A percentile compares a stretch with the other conserved stretches of the same genome.
These are phyloP conservation scores for Corylus avellana DNA, from an alignment of 306 rosid genomes.

Conservation along the genomic window DNA sequence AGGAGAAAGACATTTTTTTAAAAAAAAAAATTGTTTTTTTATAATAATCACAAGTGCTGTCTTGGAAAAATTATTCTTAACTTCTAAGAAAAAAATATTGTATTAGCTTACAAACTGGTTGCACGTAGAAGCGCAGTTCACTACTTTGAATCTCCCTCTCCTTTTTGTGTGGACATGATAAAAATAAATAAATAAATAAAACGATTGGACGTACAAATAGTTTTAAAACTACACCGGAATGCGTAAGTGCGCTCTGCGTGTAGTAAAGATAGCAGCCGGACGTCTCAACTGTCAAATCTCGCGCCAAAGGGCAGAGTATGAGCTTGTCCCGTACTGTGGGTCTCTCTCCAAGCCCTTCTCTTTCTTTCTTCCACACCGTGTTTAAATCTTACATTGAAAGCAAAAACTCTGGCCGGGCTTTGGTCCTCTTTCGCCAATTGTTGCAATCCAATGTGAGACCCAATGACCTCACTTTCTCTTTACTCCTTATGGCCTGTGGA, in stretches of 20 bases:
- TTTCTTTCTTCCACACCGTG: slow-evolving; percentile 48
- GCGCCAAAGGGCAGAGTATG: slow-evolving; percentile 39
- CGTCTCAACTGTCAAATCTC: background rate
- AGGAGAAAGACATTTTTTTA: no score
- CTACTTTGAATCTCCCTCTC: no score
- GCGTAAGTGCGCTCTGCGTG: background rate
- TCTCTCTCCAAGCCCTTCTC: slow-evolving; percentile 32
- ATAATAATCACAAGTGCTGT: no score
- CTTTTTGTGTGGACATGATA: no score
- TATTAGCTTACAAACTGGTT: no score
- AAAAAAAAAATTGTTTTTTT: no score
- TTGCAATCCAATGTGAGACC: slow-evolving; percentile 39
- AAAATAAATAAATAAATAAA: no score
- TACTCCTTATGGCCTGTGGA: slow-evolving; percentile 57
- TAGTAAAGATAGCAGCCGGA: background rate
- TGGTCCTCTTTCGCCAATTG: slow-evolving; percentile 49
- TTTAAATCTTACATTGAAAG: slow-evolving; percentile 30
- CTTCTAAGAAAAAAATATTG: no score
- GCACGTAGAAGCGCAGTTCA: no score
- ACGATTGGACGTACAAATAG: no score
- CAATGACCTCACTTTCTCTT: slow-evolving; percentile 50
- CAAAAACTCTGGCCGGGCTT: slow-evolving; percentile 21
- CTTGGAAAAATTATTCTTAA: no score
- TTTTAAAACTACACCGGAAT: no score
- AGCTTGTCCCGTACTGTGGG: slow-evolving; percentile 33